phyloP scores from a whole-genome alignment of 257 asterid genomes.

The Forsythia suspensa region DNA sequence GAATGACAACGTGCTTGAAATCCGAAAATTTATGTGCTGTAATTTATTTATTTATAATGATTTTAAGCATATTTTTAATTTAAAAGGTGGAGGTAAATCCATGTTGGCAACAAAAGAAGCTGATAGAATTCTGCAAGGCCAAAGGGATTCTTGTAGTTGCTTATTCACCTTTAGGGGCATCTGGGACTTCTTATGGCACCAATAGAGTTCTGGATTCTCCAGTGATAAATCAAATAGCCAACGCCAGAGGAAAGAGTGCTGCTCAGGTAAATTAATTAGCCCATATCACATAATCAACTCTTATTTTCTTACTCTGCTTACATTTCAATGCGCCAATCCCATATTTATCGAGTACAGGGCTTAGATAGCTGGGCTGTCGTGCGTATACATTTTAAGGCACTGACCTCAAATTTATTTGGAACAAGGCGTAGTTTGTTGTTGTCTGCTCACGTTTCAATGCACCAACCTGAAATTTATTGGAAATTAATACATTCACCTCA shows the following conservation, averaged over 20 bases:
- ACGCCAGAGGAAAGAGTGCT: slow-evolving; percentile 46
- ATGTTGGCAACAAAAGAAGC: slow-evolving; percentile 76
- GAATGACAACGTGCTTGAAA: not conserved
- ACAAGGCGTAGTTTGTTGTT: no score
- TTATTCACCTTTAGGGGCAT: slow-evolving; percentile 57
- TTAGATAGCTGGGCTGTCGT: no score
- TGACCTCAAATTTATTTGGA: no score
- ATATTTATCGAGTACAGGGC: not conserved
- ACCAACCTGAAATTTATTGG: not conserved
- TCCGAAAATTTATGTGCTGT: not conserved
- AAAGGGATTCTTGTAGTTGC: slow-evolving; percentile 53
- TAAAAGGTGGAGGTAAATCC: slow-evolving; percentile 74
- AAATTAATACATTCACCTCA: not conserved
- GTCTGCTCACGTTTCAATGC: no score
- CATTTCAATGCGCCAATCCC: not conserved
- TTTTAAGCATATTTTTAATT: not conserved
- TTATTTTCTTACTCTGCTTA: not conserved
- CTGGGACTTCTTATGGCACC: slow-evolving; percentile 57
- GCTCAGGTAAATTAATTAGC: slow-evolving; percentile 47
- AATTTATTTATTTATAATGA: not conserved
- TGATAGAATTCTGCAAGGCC: slow-evolving; percentile 55
- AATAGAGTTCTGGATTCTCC: slow-evolving; percentile 53
- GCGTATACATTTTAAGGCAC: not conserved
- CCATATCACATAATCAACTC: not conserved
- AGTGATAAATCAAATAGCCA: slow-evolving; percentile 52